phyloP scores from a whole-genome alignment of 2,329 filamentous ascomycete genomes.

The Arthrobotrys pseudoclavata region DNA sequence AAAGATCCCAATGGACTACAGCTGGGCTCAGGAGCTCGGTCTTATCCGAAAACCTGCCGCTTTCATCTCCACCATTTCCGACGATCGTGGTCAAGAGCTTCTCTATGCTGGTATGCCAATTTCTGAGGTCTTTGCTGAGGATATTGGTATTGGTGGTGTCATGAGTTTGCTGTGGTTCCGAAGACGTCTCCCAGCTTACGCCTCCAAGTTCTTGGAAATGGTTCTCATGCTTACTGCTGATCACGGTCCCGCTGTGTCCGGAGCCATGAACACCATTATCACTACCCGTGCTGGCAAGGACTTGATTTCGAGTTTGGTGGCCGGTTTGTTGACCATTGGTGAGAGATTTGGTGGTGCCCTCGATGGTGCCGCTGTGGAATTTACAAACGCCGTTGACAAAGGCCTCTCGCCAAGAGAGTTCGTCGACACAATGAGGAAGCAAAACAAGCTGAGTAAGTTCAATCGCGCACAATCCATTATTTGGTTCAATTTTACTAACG shows the following conservation, averaged over 20 bases:
- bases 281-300: slow-evolving; percentile 99
- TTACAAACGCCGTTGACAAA: slow-evolving; percentile 98
- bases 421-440: slow-evolving; percentile 98
- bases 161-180: slow-evolving; percentile 99
- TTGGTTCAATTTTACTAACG: slow-evolving; percentile 62
- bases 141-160: slow-evolving; percentile 99
- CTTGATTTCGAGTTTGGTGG: slow-evolving; percentile 92
- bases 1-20: slow-evolving; percentile 99
- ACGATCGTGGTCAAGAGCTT: slow-evolving; percentile 99
- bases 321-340: slow-evolving; percentile 97
- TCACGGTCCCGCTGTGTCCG: slow-evolving; percentile 97
- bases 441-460: slow-evolving; percentile 92
- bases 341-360: slow-evolving; percentile 98
- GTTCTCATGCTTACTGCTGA: slow-evolving; percentile 99
- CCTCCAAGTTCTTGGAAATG: slow-evolving; percentile 99
- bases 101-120: slow-evolving; percentile 99
- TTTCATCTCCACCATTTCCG: slow-evolving; percentile 99
- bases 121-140: slow-evolving; percentile 99
- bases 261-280: slow-evolving; percentile 99
- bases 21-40: slow-evolving; percentile 98
- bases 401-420: slow-evolving; percentile 98
- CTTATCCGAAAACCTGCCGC: slow-evolving; percentile 99
- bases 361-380: slow-evolving; percentile 97
- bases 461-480: slow-evolving; percentile 9
- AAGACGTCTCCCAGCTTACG: slow-evolving; percentile 92